Conservation (phyloP, 768 basidiomycete genomes). For the Lentinula edodes region DNA sequence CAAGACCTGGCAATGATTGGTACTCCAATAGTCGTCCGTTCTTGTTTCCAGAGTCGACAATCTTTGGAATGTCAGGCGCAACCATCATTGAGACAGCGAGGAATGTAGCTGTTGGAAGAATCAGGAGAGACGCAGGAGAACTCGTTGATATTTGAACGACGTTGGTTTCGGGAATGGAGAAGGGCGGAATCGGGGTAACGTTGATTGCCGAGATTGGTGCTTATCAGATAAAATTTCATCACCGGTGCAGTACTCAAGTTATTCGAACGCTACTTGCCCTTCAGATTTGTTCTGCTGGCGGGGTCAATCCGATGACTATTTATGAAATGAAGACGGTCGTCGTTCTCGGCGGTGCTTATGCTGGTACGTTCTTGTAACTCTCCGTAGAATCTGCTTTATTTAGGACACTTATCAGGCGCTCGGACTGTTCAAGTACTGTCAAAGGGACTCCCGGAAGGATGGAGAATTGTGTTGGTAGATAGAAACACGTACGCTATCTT, state of each 20-base stretch:
- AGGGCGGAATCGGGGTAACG: no score
- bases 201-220: not conserved
- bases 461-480: slow-evolving; percentile 55
- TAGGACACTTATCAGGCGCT: slow-evolving; percentile 28
- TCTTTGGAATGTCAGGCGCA: no score
- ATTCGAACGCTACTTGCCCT: not conserved
- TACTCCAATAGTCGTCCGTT: no score
- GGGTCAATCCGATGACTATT: no score
- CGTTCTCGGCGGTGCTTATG: slow-evolving; percentile 53
- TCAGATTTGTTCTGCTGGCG: not conserved
- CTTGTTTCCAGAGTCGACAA: no score
- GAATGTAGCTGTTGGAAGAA: no score
- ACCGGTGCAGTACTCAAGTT: not conserved
- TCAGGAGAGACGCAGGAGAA: no score
- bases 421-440: slow-evolving; percentile 46
- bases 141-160: slow-evolving; percentile 1
- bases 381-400: slow-evolving; percentile 3
- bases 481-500: slow-evolving; percentile 44
- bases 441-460: slow-evolving; percentile 39
- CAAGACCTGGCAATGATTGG: no score
- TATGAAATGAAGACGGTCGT: slow-evolving; percentile 33
- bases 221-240: not conserved
- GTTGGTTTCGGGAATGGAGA: no score
- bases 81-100: no score
- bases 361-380: slow-evolving; percentile 27